Evolutionary conservation across 2,329 filamentous ascomycete species (phyloP).

Genomic region (Neocucurbitaria cava): DNA sequence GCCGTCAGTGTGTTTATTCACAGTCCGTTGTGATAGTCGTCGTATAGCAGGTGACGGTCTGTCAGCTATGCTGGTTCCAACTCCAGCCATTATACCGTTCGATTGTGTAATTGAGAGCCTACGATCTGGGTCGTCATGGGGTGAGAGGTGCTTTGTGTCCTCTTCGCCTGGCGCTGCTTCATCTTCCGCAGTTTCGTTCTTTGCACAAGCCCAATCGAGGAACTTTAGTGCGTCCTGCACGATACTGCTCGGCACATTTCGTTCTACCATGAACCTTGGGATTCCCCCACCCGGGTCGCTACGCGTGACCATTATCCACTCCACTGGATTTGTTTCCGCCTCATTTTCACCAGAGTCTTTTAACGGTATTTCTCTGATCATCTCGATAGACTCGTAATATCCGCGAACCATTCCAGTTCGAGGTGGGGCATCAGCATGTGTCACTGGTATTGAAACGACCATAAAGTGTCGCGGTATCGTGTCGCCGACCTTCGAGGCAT

Average conservation of each 20-base stretch:
- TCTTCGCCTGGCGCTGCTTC: conserved; percentile 32
- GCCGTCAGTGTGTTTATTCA: conserved; percentile 10
- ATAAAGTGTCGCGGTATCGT: conserved; percentile 74
- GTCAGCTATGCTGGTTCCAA: conserved; percentile 48
- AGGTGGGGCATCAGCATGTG: conserved; percentile 74
- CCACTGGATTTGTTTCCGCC: conserved; percentile 69
- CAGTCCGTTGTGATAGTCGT: conserved; percentile 26
- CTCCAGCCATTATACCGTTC: conserved; percentile 47
- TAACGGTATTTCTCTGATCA: conserved; percentile 82
- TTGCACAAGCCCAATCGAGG: conserved; percentile 73
- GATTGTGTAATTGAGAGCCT: conserved; percentile 37
- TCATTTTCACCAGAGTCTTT: conserved; percentile 44
- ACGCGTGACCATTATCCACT: conserved; percentile 93
- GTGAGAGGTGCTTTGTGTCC: conserved; percentile 11
- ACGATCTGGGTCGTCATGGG: conserved; percentile 22
- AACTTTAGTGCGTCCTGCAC: conserved; percentile 82
- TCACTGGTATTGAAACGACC: conserved; percentile 84
- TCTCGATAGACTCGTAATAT: conserved; percentile 88
- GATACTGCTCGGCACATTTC: conserved; percentile 83
- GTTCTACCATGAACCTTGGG: conserved; percentile 89
- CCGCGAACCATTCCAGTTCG: conserved; percentile 80
- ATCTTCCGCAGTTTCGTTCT: conserved; percentile 48
- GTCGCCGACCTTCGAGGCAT: conserved; percentile 51
- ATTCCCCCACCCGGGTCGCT: conserved; percentile 90
- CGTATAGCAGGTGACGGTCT: conserved; percentile 26